Base-by-base conservation (phyloP, 495 filamentous ascomycete genomes). In the Glarea lozoyensis region DNA sequence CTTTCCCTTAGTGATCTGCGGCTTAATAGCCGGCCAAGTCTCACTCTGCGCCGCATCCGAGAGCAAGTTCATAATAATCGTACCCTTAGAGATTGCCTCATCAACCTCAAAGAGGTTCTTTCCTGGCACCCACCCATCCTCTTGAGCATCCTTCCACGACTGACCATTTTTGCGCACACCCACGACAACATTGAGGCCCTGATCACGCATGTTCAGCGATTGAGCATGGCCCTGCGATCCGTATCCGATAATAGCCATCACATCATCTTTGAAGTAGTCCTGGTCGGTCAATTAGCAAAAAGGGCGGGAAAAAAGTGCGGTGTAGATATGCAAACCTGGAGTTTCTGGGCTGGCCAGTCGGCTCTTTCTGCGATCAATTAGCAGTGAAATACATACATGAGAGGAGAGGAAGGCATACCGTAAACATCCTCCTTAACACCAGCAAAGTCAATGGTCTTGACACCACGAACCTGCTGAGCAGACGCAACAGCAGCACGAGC, bases 261-360 rank as follows among this genome's bases (percentile, higher is more conserved):
- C 97, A 62, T 98, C 92, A 70, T 97, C 81, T 81, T 97, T 97
- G 84, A 98, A 97, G 79, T 86, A 98, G 36, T 95, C 86, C 82
- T 95, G 52, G 11, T 20, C 38, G 25, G 39, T 24, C 43, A n/a
- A 24, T 54, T 24, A 57, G 40, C 36, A 37, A 45, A 21, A 17
- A 1, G 15, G 42, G 19, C 25, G 45, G 18, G 25, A 2, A 31
- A n/a, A n/a, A 43, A 15, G 1, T 47, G 40, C 37, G 44, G 47
- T 42, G 40, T 48, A 25, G 25, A 16, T 31, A 16, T 33, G 78
- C 79, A 66, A 68, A 88, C 85, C 64, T 87, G 70, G 55, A 98
- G 83, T 81, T 94, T 95, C 75, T 96, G 90, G 63, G 81, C 77
- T 54, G 92, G 92, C 92, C 92, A 98, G 72, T 98, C 92, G 53